A percentile compares a stretch with the other conserved stretches of the same genome.
Conservation (phyloP, 441 rosid species). For the Geranium incanum region DNA sequence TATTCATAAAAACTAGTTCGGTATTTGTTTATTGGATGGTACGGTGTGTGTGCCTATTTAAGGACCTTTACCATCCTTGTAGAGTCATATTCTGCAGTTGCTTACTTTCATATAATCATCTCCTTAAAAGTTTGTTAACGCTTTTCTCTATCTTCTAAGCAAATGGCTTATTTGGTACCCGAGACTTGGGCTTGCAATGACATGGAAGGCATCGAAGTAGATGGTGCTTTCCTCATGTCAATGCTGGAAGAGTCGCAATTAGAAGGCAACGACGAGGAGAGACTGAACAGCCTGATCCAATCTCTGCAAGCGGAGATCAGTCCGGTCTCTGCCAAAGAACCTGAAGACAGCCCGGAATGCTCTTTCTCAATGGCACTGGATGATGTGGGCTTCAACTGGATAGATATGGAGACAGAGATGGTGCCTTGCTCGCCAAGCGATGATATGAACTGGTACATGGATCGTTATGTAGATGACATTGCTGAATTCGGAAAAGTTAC, state of each 20-base stretch:
- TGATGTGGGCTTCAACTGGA: slow-evolving; percentile 17
- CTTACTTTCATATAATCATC: neutral
- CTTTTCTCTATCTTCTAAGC: neutral
- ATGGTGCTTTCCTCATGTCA: slow-evolving; percentile 30
- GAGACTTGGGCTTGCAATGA: slow-evolving; percentile 21
- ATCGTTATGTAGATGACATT: slow-evolving; percentile 25
- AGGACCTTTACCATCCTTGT: neutral
- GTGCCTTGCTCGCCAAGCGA: slow-evolving; percentile 33
- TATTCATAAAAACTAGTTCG: neutral
- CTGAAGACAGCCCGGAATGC: slow-evolving; percentile 5
- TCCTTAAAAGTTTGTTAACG: neutral
- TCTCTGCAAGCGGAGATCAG: slow-evolving; percentile 44
- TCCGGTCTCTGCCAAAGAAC: slow-evolving; percentile 10
- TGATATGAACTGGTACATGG: slow-evolving; percentile 33
- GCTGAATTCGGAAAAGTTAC: slow-evolving; percentile 21
- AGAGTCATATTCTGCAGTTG: slow-evolving; percentile 6
- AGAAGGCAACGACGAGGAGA: slow-evolving; percentile 29
- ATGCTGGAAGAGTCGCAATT: slow-evolving; percentile 32
- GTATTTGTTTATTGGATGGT: slow-evolving; percentile 1
- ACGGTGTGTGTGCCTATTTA: neutral
- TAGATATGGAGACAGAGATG: slow-evolving; percentile 32
- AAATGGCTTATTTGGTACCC: slow-evolving; percentile 26
- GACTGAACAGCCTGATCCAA: slow-evolving; percentile 34
- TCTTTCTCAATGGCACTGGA: neutral
- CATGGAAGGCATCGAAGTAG: slow-evolving; percentile 15